phyloP scores from a whole-genome alignment of 345 rosid genomes.

The Camelina neglecta region DNA sequence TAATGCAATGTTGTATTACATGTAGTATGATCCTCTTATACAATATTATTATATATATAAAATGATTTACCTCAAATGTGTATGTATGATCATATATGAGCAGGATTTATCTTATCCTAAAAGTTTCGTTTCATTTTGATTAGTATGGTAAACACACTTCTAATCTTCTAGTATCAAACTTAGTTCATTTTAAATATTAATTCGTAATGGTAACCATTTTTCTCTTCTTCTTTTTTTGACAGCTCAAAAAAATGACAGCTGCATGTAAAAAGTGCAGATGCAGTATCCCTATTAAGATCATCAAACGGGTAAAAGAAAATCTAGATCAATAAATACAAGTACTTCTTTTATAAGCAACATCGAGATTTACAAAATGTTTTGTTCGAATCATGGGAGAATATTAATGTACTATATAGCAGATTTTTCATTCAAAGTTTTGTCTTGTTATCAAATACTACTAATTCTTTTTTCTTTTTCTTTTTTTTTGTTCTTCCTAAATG shows the following conservation, averaged over 20 bases:
- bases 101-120: too few relatives aligned
- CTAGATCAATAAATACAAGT: conserved; percentile 35
- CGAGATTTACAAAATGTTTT: conserved; percentile 38
- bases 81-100: too few relatives aligned
- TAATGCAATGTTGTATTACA: too few relatives aligned
- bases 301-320: conserved; percentile 20
- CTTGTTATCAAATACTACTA: conserved; percentile 9
- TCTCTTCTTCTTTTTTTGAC: neutral
- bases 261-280: conserved; percentile 2
- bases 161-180: too few relatives aligned
- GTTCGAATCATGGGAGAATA: conserved; percentile 40
- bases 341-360: conserved; percentile 26
- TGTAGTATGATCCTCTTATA: too few relatives aligned
- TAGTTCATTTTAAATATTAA: too few relatives aligned
- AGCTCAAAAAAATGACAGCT: conserved; percentile 19
- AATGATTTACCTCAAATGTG: too few relatives aligned
- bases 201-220: too few relatives aligned
- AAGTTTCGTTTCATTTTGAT: too few relatives aligned
- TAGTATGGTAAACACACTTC: too few relatives aligned
- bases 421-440: conserved; percentile 26
- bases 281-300: conserved; percentile 19
- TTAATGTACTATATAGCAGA: conserved; percentile 29
- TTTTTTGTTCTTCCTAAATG: too few relatives aligned
- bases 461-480: neutral
- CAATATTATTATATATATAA: too few relatives aligned